Base-by-base conservation (phyloP, 2,329 filamentous ascomycete genomes). In the Venturia carpophila region DNA sequence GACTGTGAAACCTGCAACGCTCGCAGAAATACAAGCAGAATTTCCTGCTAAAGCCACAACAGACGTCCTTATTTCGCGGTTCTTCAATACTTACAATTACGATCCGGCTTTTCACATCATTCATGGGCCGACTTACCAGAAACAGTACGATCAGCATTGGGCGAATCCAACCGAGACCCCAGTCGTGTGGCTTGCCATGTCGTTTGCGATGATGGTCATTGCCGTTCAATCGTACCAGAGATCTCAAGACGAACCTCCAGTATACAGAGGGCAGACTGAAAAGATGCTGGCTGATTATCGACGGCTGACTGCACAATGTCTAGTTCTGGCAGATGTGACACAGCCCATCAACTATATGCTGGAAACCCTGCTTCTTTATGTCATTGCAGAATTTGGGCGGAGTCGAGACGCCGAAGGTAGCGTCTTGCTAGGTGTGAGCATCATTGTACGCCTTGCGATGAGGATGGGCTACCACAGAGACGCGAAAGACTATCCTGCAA, bases 11-110 rank as follows among this genome's bases (percentile, higher is more conserved):
- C 83, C 87, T 11, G 87, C 88, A 15, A 87, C 87, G 49, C 89
- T 90, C 70, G 78, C 83, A 21, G 93, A 97, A 71, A 81, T 97
- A 13, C 84, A 95, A 67, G 84, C 87, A 37, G 86, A 88, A 62
- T 83, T 97, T 52, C 94, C 94, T 1, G 82, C 88, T 0, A 93
- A 92, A 72, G 86, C 89, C 45, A 89, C 87, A 30, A 88, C 94
- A n/a, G 86, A 96, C 71, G 87, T 91, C 30, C 81, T 97, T 21
- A 89, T 96, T 67, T 87, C 88, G 67, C 86, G 93, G 67, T 99
- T 95, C 73, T 97, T 97, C 79, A 93, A 93, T 73, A 93, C 89
- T 37, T 86, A 85, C 73, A 93, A 89, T 39, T 86, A 85, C 69
- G 85, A 87, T 69, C 85, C 84, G 17, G 82, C 83, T 37, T 82